These are phyloP conservation scores for Puccinia triticina DNA, from an alignment of 1,284 basidiomycete genomes.

Conservation along the genomic window DNA sequence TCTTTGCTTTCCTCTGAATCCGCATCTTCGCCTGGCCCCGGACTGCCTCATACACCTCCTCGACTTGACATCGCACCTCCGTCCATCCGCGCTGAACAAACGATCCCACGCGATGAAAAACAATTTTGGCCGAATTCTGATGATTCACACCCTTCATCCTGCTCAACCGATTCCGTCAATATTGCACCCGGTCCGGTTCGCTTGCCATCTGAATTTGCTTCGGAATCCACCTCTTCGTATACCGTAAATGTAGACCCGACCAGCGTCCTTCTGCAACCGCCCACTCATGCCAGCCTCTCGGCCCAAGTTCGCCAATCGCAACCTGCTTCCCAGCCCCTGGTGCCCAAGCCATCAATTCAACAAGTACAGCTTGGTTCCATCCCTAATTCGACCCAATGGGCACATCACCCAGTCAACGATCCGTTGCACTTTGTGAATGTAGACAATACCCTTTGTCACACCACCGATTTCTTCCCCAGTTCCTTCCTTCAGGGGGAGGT, in stretches of 20 bases:
- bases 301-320: slow-evolving; percentile 1
- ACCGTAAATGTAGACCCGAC: slow-evolving; percentile 10
- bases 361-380: slow-evolving; percentile 7
- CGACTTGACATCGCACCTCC: not conserved
- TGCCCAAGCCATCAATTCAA: not conserved
- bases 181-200: slow-evolving; percentile 6
- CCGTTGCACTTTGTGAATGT: not conserved
- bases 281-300: slow-evolving; percentile 9
- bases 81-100: slow-evolving; percentile 15
- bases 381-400: slow-evolving; percentile 24
- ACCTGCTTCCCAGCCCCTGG: not conserved
- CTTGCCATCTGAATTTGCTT: not conserved
- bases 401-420: not conserved
- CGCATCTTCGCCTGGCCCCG: slow-evolving; percentile 7
- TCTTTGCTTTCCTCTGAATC: slow-evolving; percentile 34
- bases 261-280: slow-evolving; percentile 28
- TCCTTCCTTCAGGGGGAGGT: slow-evolving; percentile 1
- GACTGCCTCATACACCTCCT: slow-evolving; percentile 21
- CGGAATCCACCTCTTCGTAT: not conserved
- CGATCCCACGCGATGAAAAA: not conserved
- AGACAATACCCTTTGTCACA: not conserved
- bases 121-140: slow-evolving; percentile 13
- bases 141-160: not conserved
- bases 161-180: not conserved
- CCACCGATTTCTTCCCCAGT: not conserved